Evolutionary conservation across 345 rosid species (phyloP).

Genomic region (Laguncularia racemosa): DNA sequence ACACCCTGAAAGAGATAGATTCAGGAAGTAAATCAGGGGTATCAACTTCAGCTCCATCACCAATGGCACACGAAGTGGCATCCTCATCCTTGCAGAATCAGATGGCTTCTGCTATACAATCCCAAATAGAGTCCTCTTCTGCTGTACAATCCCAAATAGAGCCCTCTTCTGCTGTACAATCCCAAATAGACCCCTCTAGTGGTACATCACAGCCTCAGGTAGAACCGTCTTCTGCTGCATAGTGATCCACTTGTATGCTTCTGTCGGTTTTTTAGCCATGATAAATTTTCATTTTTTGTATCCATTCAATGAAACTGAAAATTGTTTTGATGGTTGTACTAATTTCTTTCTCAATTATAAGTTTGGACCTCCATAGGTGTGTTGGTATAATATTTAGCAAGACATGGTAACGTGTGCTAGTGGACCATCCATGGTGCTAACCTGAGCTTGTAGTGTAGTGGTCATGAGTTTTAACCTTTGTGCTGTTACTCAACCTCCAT

Average conservation of each 20-base stretch:
- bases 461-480: too few species aligned
- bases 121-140: constrained; percentile 1
- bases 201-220: constrained; percentile 2
- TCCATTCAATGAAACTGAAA: too few species aligned
- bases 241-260: constrained; percentile 7
- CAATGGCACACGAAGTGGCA: constrained; percentile 26
- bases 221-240: neutral
- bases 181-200: constrained; percentile 2
- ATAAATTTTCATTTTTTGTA: too few species aligned
- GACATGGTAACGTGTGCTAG: too few species aligned
- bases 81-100: constrained; percentile 21
- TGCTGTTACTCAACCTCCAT: too few species aligned
- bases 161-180: neutral
- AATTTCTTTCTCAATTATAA: too few species aligned
- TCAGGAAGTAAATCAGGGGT: constrained; percentile 34
- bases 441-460: too few species aligned
- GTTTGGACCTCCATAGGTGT: too few species aligned
- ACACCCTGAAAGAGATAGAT: constrained; percentile 26
- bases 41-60: constrained; percentile 35
- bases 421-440: too few species aligned
- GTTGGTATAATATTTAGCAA: too few species aligned
- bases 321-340: too few species aligned
- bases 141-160: constrained; percentile 2
- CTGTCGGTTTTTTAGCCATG: too few species aligned
- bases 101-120: neutral